These are phyloP conservation scores for Coniella vitis DNA, from an alignment of 2,329 filamentous ascomycete species.

Conservation along the genomic window DNA sequence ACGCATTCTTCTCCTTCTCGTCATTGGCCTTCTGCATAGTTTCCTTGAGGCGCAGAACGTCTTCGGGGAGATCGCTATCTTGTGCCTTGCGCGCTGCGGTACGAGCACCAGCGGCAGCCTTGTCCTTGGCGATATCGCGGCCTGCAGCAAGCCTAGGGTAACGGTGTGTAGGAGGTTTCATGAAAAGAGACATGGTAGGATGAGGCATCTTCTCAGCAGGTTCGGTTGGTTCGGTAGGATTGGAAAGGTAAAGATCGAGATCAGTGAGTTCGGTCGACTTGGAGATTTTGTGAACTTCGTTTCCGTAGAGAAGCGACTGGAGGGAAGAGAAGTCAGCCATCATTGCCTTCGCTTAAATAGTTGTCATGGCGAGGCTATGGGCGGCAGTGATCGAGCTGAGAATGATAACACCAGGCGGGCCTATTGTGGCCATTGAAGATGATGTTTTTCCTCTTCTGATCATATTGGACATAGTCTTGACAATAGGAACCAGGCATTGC, in stretches of 20 bases:
- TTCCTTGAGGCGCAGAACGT: conserved; percentile 43
- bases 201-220: conserved; percentile 42
- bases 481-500: no score
- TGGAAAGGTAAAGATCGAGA: conserved; percentile 51
- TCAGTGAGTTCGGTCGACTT: conserved; percentile 36
- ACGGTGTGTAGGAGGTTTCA: conserved; percentile 27
- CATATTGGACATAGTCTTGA: no score
- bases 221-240: conserved; percentile 40
- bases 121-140: conserved; percentile 16
- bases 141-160: conserved; percentile 16
- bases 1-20: conserved; percentile 40
- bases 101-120: conserved; percentile 18
- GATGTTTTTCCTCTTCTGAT: background rate
- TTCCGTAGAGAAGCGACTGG: conserved; percentile 50
- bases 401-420: conserved; percentile 3
- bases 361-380: no score
- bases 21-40: conserved; percentile 36
- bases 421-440: background rate
- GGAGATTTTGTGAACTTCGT: conserved; percentile 28
- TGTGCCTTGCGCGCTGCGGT: conserved; percentile 22
- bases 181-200: conserved; percentile 44
- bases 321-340: background rate
- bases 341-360: no score
- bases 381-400: background rate
- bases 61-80: conserved; percentile 30